These are phyloP conservation scores for Apophysomyces elegans DNA, from an alignment of 371 early-diverging fungal species.

Conservation along the genomic window DNA sequence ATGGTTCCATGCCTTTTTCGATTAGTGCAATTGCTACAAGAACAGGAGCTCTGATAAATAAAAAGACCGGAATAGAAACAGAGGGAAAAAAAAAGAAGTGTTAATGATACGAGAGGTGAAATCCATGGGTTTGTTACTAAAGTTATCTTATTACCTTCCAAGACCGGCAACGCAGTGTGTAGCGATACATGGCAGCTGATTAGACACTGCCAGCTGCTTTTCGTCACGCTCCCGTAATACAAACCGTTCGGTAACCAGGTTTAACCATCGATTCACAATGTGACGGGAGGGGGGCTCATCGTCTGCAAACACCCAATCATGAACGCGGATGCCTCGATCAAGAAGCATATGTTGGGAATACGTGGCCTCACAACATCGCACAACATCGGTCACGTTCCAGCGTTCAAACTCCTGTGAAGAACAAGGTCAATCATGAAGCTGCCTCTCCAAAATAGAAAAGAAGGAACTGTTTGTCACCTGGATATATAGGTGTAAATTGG, in stretches of 20 bases:
- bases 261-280: constrained; percentile 74
- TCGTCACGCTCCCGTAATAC: constrained; percentile 25
- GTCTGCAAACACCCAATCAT: constrained; percentile 80
- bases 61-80: too few species aligned
- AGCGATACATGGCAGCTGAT: constrained; percentile 65
- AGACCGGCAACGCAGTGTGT: constrained; percentile 86
- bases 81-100: too few species aligned
- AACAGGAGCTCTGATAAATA: constrained; percentile 57
- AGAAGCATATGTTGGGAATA: constrained; percentile 65
- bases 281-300: constrained; percentile 72
- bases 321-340: constrained; percentile 68
- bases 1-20: constrained; percentile 77
- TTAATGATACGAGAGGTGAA: too few species aligned
- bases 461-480: constrained; percentile 25
- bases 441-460: too few species aligned
- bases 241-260: constrained; percentile 58
- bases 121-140: too few species aligned
- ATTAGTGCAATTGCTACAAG: constrained; percentile 76
- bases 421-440: too few species aligned
- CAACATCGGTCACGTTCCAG: constrained; percentile 85
- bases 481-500: constrained; percentile 50
- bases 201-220: constrained; percentile 12
- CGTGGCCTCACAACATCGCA: constrained; percentile 90
- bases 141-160: constrained; percentile 48
- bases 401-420: constrained; percentile 60